Evolutionary conservation across 129 eudicot species (phyloP).

Genomic region (Artemisia annua): DNA sequence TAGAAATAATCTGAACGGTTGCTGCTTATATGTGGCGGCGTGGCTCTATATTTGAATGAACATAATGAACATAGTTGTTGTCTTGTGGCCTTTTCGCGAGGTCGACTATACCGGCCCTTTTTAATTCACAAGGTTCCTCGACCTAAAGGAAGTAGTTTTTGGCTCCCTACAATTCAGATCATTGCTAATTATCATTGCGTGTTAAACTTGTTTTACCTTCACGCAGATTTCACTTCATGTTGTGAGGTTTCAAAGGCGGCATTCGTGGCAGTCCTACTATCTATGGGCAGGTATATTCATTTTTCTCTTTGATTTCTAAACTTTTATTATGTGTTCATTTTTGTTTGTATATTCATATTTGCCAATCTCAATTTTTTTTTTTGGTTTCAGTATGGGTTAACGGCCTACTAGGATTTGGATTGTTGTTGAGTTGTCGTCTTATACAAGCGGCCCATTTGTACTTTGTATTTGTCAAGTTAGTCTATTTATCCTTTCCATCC

Average conservation of each 20-base stretch:
- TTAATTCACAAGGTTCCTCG: conserved; percentile 65
- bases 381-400: conserved; percentile 79
- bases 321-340: conserved; percentile 12
- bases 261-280: conserved; percentile 91
- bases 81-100: conserved; percentile 67
- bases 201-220: conserved; percentile 5
- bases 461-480: conserved; percentile 78
- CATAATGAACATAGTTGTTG: conserved; percentile 16
- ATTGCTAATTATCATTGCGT: conserved; percentile 40
- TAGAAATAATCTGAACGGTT: conserved; percentile 2
- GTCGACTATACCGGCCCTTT: conserved; percentile 61
- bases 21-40: conserved; percentile 8
- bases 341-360: conserved; percentile 12
- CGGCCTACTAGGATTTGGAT: conserved; percentile 84
- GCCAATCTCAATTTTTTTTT: background rate
- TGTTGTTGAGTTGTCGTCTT: conserved; percentile 81
- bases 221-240: conserved; percentile 69
- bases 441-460: conserved; percentile 74
- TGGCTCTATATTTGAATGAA: background rate
- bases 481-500: background rate
- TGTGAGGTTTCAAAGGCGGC: conserved; percentile 51
- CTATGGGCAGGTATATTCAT: conserved; percentile 72
- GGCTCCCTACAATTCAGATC: conserved; percentile 75
- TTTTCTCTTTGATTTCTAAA: conserved; percentile 6
- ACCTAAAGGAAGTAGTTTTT: conserved; percentile 83